Evolutionary conservation across 2,329 filamentous ascomycete genomes (phyloP).

Genomic region (Rutstroemia sp.): DNA sequence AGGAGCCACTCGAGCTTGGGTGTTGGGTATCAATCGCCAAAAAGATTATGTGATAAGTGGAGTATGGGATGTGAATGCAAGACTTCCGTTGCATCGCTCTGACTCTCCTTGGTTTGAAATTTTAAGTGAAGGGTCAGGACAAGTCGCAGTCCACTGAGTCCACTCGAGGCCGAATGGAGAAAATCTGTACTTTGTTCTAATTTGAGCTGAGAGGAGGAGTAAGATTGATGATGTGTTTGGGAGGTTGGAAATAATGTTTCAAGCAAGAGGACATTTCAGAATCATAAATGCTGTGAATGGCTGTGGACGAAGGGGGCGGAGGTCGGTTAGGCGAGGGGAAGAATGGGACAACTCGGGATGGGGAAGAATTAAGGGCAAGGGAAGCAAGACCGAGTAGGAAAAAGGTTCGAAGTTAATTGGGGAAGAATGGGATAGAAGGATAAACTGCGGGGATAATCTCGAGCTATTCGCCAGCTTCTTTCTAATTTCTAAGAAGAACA

Average conservation of each 20-base stretch:
- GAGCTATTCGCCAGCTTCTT: too few relatives aligned
- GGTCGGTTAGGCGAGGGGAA: neutral
- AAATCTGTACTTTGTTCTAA: too few relatives aligned
- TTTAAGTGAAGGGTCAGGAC: neutral
- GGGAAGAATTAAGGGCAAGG: neutral
- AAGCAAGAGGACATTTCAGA: too few relatives aligned
- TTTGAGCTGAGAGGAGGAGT: too few relatives aligned
- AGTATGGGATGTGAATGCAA: slow-evolving; percentile 4
- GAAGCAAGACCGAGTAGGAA: neutral
- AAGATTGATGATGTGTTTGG: too few relatives aligned
- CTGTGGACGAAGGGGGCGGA: neutral
- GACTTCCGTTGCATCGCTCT: neutral
- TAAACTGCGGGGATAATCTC: too few relatives aligned
- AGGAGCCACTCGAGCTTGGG: neutral
- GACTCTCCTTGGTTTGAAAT: neutral
- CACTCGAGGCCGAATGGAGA: too few relatives aligned
- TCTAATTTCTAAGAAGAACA: too few relatives aligned
- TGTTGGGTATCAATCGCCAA: slow-evolving; percentile 8
- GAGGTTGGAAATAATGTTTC: too few relatives aligned
- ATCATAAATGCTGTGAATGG: too few relatives aligned
- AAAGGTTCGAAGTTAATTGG: neutral
- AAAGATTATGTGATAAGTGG: slow-evolving; percentile 7
- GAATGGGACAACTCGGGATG: neutral
- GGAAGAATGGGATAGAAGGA: neutral
- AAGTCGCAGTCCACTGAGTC: neutral